Evolutionary conservation across 106 monocot species (phyloP).

Genomic region (Gastrodia elata): DNA sequence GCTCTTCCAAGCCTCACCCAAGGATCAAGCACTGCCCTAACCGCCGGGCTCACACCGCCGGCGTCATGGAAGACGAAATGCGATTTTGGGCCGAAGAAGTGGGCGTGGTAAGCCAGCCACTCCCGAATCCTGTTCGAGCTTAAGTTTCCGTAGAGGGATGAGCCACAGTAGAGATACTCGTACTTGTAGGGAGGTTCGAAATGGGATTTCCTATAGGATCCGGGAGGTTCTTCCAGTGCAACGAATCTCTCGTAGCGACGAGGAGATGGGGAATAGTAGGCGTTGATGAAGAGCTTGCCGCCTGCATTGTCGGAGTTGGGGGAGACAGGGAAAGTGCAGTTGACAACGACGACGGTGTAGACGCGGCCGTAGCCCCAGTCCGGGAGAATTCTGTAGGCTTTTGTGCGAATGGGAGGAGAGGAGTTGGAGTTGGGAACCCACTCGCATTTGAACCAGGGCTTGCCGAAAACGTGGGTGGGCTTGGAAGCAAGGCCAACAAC

Average conservation of each 20-base stretch:
- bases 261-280: constrained; percentile 15
- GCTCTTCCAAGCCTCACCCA: constrained; percentile 44
- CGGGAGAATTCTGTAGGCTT: constrained; percentile 42
- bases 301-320: constrained; percentile 34
- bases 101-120: constrained; percentile 63
- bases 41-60: constrained; percentile 45
- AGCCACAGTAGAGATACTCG: constrained; percentile 67
- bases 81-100: constrained; percentile 36
- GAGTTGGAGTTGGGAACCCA: constrained; percentile 20
- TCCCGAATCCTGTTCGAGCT: constrained; percentile 54
- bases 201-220: constrained; percentile 10
- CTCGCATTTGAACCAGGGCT: constrained; percentile 49
- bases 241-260: constrained; percentile 29
- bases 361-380: constrained; percentile 81
- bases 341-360: constrained; percentile 73
- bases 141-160: constrained; percentile 53
- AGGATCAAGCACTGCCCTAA: constrained; percentile 53
- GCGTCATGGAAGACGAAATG: constrained; percentile 70
- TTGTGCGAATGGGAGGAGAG: constrained; percentile 9
- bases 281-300: constrained; percentile 31
- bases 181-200: constrained; percentile 28
- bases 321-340: constrained; percentile 43
- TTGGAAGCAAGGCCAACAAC: constrained; percentile 62
- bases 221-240: constrained; percentile 37
- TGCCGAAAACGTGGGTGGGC: constrained; percentile 50